Percentiles rank a stretch among this genome's conserved stretches.
Evolutionary conservation across 371 early-diverging fungal species (phyloP).

Genomic region (Apophysomyces variabilis): DNA sequence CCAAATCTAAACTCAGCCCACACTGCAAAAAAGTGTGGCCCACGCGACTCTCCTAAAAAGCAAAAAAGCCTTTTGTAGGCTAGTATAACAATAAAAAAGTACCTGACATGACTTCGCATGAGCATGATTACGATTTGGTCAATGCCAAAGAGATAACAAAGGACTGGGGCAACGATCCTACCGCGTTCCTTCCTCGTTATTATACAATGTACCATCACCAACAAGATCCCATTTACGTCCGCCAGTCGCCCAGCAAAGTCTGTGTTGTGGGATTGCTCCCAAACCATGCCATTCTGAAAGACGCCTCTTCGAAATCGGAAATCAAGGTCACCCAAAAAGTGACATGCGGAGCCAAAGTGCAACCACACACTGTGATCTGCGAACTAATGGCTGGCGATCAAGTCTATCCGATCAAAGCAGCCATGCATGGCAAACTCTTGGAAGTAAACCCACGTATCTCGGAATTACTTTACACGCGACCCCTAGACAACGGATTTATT

Average conservation of each 20-base stretch:
- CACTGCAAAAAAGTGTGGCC: too few relatives aligned
- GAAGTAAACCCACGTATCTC: slow-evolving; percentile 46
- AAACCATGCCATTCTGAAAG: slow-evolving; percentile 18
- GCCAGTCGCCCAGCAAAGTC: slow-evolving; percentile 56
- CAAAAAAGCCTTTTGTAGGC: too few relatives aligned
- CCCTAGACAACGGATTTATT: slow-evolving; percentile 46
- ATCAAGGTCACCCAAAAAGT: slow-evolving; percentile 8
- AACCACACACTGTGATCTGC: slow-evolving; percentile 30
- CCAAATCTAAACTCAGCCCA: too few relatives aligned
- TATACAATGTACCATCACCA: slow-evolving; percentile 38
- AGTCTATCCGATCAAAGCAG: slow-evolving; percentile 32
- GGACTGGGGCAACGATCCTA: slow-evolving; percentile 36
- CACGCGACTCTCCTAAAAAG: too few relatives aligned
- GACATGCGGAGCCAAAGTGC: slow-evolving; percentile 29
- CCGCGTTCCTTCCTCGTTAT: slow-evolving; percentile 41
- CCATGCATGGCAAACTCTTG: slow-evolving; percentile 46
- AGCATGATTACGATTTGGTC: slow-evolving; percentile 33
- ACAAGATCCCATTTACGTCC: slow-evolving; percentile 36
- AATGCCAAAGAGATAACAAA: slow-evolving; percentile 23
- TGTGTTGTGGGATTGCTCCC: slow-evolving; percentile 47
- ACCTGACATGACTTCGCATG: neutral
- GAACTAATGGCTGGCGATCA: slow-evolving; percentile 24
- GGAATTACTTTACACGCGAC: slow-evolving; percentile 28
- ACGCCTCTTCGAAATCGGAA: slow-evolving; percentile 7
- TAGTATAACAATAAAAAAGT: too few relatives aligned